Evolutionary conservation across 495 filamentous ascomycete species (phyloP), one percentile per base, ranked within the genome.

Genomic region (Aspergillus cristatus): DNA sequence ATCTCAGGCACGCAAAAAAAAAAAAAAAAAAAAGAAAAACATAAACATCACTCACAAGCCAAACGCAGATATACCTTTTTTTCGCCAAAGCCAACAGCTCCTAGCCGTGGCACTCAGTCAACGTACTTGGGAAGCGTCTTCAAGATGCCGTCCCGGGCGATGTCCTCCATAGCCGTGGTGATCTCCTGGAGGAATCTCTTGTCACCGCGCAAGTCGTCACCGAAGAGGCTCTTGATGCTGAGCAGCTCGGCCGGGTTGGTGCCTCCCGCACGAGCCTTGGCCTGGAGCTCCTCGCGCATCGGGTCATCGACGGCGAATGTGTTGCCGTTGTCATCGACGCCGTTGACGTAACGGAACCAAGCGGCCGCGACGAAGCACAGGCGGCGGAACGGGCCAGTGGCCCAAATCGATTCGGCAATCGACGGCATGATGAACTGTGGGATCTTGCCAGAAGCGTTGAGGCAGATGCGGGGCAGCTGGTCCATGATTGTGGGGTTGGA

Each of bases 361-460:
- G 60, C 60, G 10, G 66, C 66, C 0, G 62, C 58, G 31, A 60
- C 50, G 44, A 68, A 70, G 46, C 57, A 63, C 32, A 70, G 53
- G 6, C 62, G 59, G 7, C 61, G 59, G 58, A 70, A 65, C 1
- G 64, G 63, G n/a, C 55, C 58, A 11, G 45, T 58, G 0, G 53
- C 58, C 62, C 60, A 63, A 38, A 70, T 70, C 6, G 56, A 56
- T 49, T 70, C 66, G 38, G 66, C 66, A 37, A 70, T 63, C 1
- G 64, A 64, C 6, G 66, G 66, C 64, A 70, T 68, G 47, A 68
- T 68, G 43, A 70, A 70, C 46, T 70, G 66, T 2, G 66, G 66
- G 40, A 70, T 61, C 58, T 70, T 70, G 53, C 66, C 64, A 3
- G 66, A 64, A 13, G 54, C 66, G 34, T 65, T 65, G 34, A 67